phyloP scores from a whole-genome alignment of 2,329 filamentous ascomycete genomes.

The Scedosporium apiospermum region DNA sequence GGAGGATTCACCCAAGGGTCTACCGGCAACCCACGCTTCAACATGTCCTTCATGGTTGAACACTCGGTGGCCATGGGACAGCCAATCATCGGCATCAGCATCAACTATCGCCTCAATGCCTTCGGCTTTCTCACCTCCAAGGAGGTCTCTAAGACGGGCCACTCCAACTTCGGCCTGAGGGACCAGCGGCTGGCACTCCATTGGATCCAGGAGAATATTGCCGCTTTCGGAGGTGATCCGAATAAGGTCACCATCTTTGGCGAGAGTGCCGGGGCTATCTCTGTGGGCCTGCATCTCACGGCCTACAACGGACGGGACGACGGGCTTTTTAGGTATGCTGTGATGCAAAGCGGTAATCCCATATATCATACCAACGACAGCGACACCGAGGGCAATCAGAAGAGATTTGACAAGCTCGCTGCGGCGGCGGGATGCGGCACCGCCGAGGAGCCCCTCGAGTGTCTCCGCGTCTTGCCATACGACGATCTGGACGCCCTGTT shows the following conservation, averaged over 20 bases:
- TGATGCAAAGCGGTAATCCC: constrained; percentile 34
- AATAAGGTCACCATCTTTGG: constrained; percentile 44
- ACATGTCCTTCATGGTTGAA: neutral
- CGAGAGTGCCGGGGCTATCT: constrained; percentile 39
- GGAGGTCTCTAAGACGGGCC: constrained; percentile 30
- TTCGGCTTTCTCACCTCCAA: constrained; percentile 43
- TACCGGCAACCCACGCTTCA: neutral
- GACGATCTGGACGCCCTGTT: too few relatives aligned
- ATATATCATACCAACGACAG: too few relatives aligned
- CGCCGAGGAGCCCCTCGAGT: too few relatives aligned
- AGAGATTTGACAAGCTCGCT: too few relatives aligned
- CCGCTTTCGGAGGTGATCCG: constrained; percentile 29
- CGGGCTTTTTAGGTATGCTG: constrained; percentile 41
- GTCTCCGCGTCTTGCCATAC: too few relatives aligned
- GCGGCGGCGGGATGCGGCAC: too few relatives aligned
- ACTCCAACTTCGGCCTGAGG: constrained; percentile 38
- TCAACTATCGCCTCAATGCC: constrained; percentile 29
- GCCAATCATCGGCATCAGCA: neutral
- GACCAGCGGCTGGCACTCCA: constrained; percentile 39
- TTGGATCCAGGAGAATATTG: constrained; percentile 43
- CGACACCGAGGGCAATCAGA: too few relatives aligned
- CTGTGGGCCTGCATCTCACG: constrained; percentile 38
- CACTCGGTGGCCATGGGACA: neutral
- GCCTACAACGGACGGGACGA: constrained; percentile 45
- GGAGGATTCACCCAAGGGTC: constrained; percentile 16